These are phyloP conservation scores for Ramaria sp. DNA, from an alignment of 768 basidiomycete genomes.

Conservation along the genomic window DNA sequence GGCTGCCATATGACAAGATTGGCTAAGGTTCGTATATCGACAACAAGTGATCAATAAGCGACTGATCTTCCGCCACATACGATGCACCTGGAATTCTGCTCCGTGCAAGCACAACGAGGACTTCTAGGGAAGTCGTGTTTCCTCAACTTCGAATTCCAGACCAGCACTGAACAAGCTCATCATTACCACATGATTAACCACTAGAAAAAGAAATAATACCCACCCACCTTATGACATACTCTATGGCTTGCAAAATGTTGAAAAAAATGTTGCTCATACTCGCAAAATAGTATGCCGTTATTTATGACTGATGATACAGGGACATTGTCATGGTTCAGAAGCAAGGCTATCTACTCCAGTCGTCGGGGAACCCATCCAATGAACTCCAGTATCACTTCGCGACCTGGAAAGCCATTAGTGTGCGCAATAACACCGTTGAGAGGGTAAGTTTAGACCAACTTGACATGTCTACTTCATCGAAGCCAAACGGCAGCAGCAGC, in stretches of 20 bases:
- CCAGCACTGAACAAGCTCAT: too few species aligned
- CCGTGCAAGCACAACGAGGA: not conserved
- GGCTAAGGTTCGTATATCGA: not conserved
- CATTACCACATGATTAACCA: too few species aligned
- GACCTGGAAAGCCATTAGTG: not conserved
- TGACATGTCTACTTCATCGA: not conserved
- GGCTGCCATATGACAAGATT: constrained; percentile 24
- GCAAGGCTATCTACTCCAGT: not conserved
- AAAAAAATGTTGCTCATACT: not conserved
- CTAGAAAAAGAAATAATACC: too few species aligned
- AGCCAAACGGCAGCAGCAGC: not conserved
- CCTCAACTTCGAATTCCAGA: not conserved
- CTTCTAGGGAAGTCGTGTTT: not conserved
- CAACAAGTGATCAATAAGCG: not conserved
- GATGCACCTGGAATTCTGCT: not conserved
- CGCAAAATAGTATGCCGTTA: not conserved
- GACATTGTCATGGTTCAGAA: not conserved
- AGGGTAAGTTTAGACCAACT: not conserved
- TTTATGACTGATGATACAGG: not conserved
- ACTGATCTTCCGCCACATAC: not conserved
- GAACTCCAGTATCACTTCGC: not conserved
- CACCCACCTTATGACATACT: not conserved
- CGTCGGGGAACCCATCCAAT: not conserved
- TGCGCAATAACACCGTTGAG: not conserved
- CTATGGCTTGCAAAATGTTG: not conserved